Percentiles rank a stretch among this genome's conserved stretches.
Evolutionary conservation across 2,329 filamentous ascomycete species (phyloP).

Genomic region (Cercospora zeae-maydis): DNA sequence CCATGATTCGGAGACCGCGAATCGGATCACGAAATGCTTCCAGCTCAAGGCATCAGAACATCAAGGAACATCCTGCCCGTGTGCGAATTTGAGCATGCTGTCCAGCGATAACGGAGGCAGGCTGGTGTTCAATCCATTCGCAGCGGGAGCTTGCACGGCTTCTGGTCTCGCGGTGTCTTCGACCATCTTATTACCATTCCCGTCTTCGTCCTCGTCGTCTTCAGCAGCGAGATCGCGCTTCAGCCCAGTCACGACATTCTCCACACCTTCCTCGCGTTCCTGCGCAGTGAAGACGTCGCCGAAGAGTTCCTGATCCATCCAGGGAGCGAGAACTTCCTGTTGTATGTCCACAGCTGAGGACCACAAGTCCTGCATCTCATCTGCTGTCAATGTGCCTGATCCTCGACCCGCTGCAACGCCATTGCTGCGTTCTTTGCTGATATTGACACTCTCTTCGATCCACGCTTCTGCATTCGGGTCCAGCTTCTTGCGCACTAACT

Average conservation of each 20-base stretch:
- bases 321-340: constrained; percentile 39
- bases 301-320: constrained; percentile 27
- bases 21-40: neutral
- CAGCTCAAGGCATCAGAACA: neutral
- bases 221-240: constrained; percentile 53
- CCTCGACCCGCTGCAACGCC: constrained; percentile 7
- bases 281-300: constrained; percentile 67
- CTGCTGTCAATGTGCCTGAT: constrained; percentile 37
- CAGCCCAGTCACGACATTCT: constrained; percentile 70
- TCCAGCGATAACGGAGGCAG: constrained; percentile 32
- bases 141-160: neutral
- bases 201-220: constrained; percentile 48
- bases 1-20: too few relatives aligned
- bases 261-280: constrained; percentile 63
- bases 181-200: constrained; percentile 22
- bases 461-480: constrained; percentile 73
- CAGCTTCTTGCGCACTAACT: constrained; percentile 76
- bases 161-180: constrained; percentile 19
- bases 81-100: constrained; percentile 26
- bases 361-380: constrained; percentile 60
- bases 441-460: constrained; percentile 52
- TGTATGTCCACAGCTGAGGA: constrained; percentile 51
- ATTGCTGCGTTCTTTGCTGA: constrained; percentile 49
- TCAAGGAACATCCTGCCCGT: constrained; percentile 11
- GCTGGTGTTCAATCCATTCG: constrained; percentile 12